These are phyloP conservation scores for Salix exigua DNA, from an alignment of 345 rosid species.

Conservation along the genomic window DNA sequence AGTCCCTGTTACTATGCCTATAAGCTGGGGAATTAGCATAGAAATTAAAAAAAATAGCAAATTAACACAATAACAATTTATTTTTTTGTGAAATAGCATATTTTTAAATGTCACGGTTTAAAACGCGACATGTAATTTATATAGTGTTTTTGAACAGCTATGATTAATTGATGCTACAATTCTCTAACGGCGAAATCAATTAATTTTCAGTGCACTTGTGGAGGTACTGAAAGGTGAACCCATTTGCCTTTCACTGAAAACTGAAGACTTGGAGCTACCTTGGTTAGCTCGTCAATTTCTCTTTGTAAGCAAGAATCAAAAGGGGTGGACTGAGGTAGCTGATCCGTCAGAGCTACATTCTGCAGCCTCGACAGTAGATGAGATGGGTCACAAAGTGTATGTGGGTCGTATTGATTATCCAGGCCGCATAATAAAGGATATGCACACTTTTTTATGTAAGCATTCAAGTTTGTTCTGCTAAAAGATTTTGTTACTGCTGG, in stretches of 20 bases:
- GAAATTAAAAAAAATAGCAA: no score
- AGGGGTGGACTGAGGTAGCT: constrained; percentile 1
- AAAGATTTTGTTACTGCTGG: constrained; percentile 21
- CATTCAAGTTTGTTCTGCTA: neutral
- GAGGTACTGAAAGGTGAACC: no score
- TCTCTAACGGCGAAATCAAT: no score
- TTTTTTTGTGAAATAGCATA: no score
- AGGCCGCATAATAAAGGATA: neutral
- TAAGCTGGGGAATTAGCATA: neutral
- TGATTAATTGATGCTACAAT: no score
- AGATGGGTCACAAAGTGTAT: constrained; percentile 7
- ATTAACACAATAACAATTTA: no score
- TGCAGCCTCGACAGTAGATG: constrained; percentile 16
- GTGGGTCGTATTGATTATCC: constrained; percentile 6
- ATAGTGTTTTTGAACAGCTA: no score
- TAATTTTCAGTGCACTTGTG: no score
- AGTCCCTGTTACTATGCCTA: constrained; percentile 32
- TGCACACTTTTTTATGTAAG: neutral
- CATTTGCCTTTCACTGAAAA: neutral
- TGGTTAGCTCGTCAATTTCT: constrained; percentile 71
- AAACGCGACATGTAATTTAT: no score
- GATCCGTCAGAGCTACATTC: constrained; percentile 13
- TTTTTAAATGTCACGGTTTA: no score
- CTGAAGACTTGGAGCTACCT: neutral
- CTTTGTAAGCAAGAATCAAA: constrained; percentile 36